Evolutionary conservation across 495 filamentous ascomycete genomes (phyloP).

Genomic region (Penicillium argentinense): DNA sequence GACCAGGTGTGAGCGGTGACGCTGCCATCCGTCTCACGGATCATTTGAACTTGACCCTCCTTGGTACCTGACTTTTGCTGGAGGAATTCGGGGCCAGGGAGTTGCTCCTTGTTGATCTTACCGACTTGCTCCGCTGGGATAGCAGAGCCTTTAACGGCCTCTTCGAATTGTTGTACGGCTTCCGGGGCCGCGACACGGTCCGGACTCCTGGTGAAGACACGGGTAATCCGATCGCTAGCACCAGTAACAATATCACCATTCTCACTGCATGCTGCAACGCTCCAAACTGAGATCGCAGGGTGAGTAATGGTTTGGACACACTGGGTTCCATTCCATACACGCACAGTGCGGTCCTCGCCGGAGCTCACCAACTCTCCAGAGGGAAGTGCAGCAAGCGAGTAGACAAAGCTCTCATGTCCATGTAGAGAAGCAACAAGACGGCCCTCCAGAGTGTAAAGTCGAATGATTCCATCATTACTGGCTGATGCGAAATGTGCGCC

Average conservation of each 20-base stretch:
- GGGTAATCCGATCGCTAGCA: slow-evolving; percentile 83
- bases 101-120: slow-evolving; percentile 83
- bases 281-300: slow-evolving; percentile 96
- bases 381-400: slow-evolving; percentile 74
- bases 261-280: slow-evolving; percentile 73
- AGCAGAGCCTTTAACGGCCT: slow-evolving; percentile 73
- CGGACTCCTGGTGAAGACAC: slow-evolving; percentile 75
- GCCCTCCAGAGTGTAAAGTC: slow-evolving; percentile 79
- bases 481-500: slow-evolving; percentile 86
- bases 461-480: slow-evolving; percentile 82
- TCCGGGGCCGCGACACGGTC: slow-evolving; percentile 67
- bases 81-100: slow-evolving; percentile 84
- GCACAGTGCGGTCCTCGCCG: slow-evolving; percentile 88
- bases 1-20: slow-evolving; percentile 86
- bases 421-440: slow-evolving; percentile 68
- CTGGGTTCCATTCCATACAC: slow-evolving; percentile 78
- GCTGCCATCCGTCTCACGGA: slow-evolving; percentile 73
- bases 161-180: slow-evolving; percentile 67
- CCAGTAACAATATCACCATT: slow-evolving; percentile 92
- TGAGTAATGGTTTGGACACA: slow-evolving; percentile 97
- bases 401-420: slow-evolving; percentile 95
- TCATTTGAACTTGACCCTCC: slow-evolving; percentile 92
- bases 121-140: slow-evolving; percentile 83
- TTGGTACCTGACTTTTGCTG: slow-evolving; percentile 77
- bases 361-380: slow-evolving; percentile 87